Percentiles rank a stretch among this genome's conserved stretches.
These are phyloP conservation scores for Haematococcus lacustris DNA, from an alignment of 139 green algal species.

Conservation along the genomic window DNA sequence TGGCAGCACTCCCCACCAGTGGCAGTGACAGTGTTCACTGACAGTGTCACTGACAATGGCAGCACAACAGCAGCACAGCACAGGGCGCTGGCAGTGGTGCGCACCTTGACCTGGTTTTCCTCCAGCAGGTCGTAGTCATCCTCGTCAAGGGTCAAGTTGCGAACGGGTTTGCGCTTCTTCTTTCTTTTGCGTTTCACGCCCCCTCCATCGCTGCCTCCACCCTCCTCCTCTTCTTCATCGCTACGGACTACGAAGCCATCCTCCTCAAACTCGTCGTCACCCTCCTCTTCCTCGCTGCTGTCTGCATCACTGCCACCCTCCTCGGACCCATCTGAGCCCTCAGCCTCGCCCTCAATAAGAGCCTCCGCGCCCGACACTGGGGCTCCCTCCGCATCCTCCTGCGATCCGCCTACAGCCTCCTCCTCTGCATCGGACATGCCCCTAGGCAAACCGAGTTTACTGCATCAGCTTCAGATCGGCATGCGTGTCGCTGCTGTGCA, in stretches of 20 bases:
- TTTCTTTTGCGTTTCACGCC: conserved; percentile 13
- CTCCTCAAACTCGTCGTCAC: conserved; percentile 10
- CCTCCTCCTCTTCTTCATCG: conserved; percentile 28
- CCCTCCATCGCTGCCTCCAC: conserved; percentile 39
- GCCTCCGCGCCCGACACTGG: background rate
- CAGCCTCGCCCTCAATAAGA: conserved; percentile 32
- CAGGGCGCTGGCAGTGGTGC: too few relatives aligned
- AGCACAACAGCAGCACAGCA: too few relatives aligned
- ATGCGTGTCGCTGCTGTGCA: too few relatives aligned
- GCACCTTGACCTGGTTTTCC: background rate
- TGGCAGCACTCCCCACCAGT: too few relatives aligned
- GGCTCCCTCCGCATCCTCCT: conserved; percentile 6
- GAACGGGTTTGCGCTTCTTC: conserved; percentile 42
- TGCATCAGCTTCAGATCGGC: too few relatives aligned
- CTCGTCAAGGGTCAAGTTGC: conserved; percentile 65
- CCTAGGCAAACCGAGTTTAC: too few relatives aligned
- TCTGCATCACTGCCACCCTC: conserved; percentile 3
- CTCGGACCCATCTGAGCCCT: conserved; percentile 33
- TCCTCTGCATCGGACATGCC: too few relatives aligned
- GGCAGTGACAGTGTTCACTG: too few relatives aligned
- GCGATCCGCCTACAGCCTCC: background rate
- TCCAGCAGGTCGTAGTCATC: conserved; percentile 48
- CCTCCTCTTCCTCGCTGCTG: conserved; percentile 17
- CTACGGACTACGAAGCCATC: conserved; percentile 21
- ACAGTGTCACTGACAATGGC: too few relatives aligned